Base-by-base conservation (phyloP, 2,329 filamentous ascomycete genomes). In the Alternaria sp. region DNA sequence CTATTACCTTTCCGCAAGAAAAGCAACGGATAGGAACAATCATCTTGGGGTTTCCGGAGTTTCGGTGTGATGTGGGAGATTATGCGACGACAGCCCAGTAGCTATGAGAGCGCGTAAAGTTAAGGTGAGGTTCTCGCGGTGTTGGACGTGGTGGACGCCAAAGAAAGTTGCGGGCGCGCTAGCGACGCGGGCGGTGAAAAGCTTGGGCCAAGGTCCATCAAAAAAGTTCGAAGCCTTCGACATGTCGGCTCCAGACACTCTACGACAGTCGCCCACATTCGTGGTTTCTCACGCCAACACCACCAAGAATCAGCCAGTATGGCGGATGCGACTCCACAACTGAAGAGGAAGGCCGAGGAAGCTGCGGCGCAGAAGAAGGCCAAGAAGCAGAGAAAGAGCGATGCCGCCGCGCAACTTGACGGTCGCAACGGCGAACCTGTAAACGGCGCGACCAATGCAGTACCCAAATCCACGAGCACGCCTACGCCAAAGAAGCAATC, bases 11-110 rank as follows among this genome's bases (percentile, higher is more conserved):
- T 82, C 96, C 96, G 82, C 96, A 99, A 62, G 96, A 98, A 83
- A 99, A 99, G 85, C 96, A 99, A 73, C 96, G 93, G 70, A 99
- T 93, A 3, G 96, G 96, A 73, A 99, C 98, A 83, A 99, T 99
- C 96, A 99, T 99, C 61, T 83, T 91, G 84, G 71, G 52, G 63
- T 26, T 47, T 55, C n/a, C 28, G 23, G 12, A 2, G 26, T 30
- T 15, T 28, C 15, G 3, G 44, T 21, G 3, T 7, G n/a, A 9
- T 19, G 17, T 28, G 43, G 2, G 11, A n/a, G 52, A 30, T 13
- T 49, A 50, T 25, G 57, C 64, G 60, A 59, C 40, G 21, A 52
- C n/a, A 19, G 8, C 23, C 36, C 30, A 19, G 17, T 23, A 28
- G 28, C 13, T 50, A 30, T 5, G 36, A 46, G 44, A 21, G 45